phyloP scores from a whole-genome alignment of 2,329 filamentous ascomycete genomes.

The Raffaelea deltoideospora region DNA sequence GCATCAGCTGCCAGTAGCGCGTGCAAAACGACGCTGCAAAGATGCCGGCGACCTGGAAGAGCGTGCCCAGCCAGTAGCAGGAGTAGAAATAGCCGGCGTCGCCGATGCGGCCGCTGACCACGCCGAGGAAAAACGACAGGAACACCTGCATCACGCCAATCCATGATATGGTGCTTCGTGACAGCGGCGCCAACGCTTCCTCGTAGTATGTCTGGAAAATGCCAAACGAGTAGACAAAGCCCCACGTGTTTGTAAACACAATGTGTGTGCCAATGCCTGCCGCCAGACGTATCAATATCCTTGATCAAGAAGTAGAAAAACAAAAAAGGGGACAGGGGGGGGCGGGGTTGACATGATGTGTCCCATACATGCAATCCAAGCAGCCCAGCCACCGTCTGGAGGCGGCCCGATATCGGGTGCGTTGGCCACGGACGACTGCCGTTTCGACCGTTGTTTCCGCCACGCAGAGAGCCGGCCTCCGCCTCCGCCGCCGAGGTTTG shows the following conservation, averaged over 20 bases:
- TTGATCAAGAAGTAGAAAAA: background rate
- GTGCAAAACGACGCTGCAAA: slow-evolving; percentile 5
- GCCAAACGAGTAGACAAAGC: slow-evolving; percentile 10
- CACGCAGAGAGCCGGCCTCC: too few relatives aligned
- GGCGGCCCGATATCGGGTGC: too few relatives aligned
- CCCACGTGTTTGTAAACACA: slow-evolving; percentile 12
- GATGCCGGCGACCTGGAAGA: slow-evolving; percentile 4
- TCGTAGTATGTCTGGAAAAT: slow-evolving; percentile 11
- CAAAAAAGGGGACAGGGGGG: too few relatives aligned
- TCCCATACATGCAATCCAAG: slow-evolving; percentile 4
- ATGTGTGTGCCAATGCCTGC: slow-evolving; percentile 10
- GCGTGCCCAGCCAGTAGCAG: slow-evolving; percentile 4
- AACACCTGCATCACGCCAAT: slow-evolving; percentile 9
- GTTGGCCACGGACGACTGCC: too few relatives aligned
- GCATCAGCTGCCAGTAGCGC: slow-evolving; percentile 11
- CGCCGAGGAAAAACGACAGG: slow-evolving; percentile 6
- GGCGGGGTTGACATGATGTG: too few relatives aligned
- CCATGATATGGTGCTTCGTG: slow-evolving; percentile 11
- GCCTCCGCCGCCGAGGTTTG: too few relatives aligned
- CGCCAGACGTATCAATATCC: background rate
- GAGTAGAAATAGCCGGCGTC: slow-evolving; percentile 9
- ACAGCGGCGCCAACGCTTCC: slow-evolving; percentile 5
- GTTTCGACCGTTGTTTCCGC: too few relatives aligned
- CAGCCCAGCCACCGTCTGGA: slow-evolving; percentile 6
- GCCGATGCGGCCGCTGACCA: slow-evolving; percentile 6